Percentiles rank a stretch among this genome's conserved stretches.
Evolutionary conservation across 2,329 filamentous ascomycete species (phyloP).

Genomic region (Phialophora chinensis): DNA sequence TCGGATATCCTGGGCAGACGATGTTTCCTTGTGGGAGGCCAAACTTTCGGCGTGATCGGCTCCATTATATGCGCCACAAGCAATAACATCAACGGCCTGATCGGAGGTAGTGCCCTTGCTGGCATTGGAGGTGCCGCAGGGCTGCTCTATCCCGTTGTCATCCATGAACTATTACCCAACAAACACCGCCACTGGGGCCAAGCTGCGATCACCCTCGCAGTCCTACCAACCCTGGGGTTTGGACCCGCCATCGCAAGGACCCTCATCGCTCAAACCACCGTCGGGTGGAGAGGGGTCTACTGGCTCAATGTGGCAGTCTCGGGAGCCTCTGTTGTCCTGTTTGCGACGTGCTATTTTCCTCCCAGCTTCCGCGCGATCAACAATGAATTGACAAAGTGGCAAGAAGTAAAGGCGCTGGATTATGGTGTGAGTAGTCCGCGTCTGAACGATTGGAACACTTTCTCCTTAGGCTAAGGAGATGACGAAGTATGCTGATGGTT

Average conservation of each 20-base stretch:
- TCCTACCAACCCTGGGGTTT: constrained; percentile 43
- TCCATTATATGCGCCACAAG: constrained; percentile 48
- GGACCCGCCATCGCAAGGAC: constrained; percentile 56
- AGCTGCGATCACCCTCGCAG: constrained; percentile 45
- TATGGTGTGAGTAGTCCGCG: constrained; percentile 41
- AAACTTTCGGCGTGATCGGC: constrained; percentile 46
- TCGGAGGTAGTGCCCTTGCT: constrained; percentile 46
- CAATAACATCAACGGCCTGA: constrained; percentile 46
- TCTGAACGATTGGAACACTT: background rate
- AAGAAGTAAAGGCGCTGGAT: constrained; percentile 54
- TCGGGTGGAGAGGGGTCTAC: constrained; percentile 58
- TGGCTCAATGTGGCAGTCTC: constrained; percentile 56
- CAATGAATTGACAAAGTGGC: constrained; percentile 40
- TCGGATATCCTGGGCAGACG: constrained; percentile 47
- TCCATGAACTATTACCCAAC: constrained; percentile 50
- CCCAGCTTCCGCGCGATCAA: constrained; percentile 57
- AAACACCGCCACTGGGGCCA: constrained; percentile 46
- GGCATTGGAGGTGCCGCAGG: constrained; percentile 49
- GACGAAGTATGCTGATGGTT: background rate
- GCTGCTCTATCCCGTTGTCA: constrained; percentile 48
- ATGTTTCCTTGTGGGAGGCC: constrained; percentile 44
- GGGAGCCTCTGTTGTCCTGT: constrained; percentile 49
- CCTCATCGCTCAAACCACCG: constrained; percentile 51
- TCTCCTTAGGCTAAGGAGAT: no score
- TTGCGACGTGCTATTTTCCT: constrained; percentile 56